These are phyloP conservation scores for Beauveria bassiana DNA, from an alignment of 2,329 filamentous ascomycete species.

Conservation along the genomic window DNA sequence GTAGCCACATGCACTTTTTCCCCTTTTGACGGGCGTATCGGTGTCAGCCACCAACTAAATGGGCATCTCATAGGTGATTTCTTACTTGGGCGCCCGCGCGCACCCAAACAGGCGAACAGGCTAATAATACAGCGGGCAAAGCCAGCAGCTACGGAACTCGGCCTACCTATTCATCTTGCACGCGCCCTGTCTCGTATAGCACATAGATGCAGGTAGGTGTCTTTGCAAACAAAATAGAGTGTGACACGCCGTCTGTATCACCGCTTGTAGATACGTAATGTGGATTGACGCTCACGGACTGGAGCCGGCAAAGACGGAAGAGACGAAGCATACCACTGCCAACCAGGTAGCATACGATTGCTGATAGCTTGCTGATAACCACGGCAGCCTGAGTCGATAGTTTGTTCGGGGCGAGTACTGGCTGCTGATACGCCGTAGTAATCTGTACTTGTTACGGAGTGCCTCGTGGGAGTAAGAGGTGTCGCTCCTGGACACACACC, in stretches of 20 bases:
- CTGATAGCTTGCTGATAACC: background rate
- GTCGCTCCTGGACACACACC: background rate
- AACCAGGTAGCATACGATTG: background rate
- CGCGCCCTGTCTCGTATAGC: background rate
- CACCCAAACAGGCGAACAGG: background rate
- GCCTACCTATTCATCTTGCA: background rate
- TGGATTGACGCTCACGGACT: background rate
- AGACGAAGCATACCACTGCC: background rate
- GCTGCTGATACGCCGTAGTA: background rate
- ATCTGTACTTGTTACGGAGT: background rate
- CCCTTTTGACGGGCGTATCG: background rate
- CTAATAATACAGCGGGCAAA: background rate
- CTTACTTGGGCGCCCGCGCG: too few relatives aligned
- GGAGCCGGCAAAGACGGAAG: background rate
- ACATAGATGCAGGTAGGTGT: background rate
- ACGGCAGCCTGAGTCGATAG: background rate
- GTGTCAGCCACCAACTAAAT: background rate
- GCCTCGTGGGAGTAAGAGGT: background rate
- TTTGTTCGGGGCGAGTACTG: background rate
- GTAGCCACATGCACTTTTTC: background rate
- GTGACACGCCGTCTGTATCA: slow-evolving; percentile 2
- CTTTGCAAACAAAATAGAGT: background rate
- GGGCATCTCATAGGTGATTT: background rate
- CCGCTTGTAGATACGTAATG: background rate
- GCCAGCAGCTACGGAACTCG: background rate